Evolutionary conservation across 208 protist species (phyloP).

Genomic region (Crithidia sp.): DNA sequence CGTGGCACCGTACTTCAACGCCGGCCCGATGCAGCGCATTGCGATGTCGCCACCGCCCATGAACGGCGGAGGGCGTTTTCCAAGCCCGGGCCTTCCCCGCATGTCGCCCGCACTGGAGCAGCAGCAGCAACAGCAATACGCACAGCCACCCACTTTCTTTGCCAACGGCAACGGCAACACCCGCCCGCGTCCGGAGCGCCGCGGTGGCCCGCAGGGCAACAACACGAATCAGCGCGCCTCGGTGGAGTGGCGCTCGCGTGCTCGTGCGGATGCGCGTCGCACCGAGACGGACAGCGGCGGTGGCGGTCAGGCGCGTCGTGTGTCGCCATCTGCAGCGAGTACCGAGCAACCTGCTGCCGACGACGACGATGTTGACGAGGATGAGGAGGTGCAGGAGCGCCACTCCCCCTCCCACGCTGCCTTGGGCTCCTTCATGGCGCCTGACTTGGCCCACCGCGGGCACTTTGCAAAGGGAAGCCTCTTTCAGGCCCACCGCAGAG

Average conservation of each 20-base stretch:
- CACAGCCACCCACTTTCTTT: neutral
- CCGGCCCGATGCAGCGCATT: neutral
- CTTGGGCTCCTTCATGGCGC: conserved; percentile 1
- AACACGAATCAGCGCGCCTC: too few relatives aligned
- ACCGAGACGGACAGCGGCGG: too few relatives aligned
- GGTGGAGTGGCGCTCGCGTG: too few relatives aligned
- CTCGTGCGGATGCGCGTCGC: too few relatives aligned
- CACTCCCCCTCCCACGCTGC: conserved; percentile 1
- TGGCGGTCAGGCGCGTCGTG: too few relatives aligned
- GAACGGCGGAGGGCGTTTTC: neutral
- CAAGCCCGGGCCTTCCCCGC: neutral
- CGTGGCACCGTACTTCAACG: neutral
- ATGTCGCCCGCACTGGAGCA: conserved; percentile 1
- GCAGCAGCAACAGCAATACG: conserved; percentile 1
- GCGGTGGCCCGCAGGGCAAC: neutral
- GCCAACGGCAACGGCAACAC: neutral
- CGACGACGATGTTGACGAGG: neutral
- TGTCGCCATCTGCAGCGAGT: too few relatives aligned
- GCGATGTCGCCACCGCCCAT: neutral
- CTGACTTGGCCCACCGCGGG: neutral
- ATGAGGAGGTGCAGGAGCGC: neutral
- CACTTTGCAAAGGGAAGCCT: conserved; percentile 13
- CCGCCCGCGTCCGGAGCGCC: neutral
- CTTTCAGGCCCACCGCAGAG: neutral
- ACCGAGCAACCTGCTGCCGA: too few relatives aligned